Evolutionary conservation across 2,329 filamentous ascomycete species (phyloP).

Genomic region (Tricladium varicosporioides): DNA sequence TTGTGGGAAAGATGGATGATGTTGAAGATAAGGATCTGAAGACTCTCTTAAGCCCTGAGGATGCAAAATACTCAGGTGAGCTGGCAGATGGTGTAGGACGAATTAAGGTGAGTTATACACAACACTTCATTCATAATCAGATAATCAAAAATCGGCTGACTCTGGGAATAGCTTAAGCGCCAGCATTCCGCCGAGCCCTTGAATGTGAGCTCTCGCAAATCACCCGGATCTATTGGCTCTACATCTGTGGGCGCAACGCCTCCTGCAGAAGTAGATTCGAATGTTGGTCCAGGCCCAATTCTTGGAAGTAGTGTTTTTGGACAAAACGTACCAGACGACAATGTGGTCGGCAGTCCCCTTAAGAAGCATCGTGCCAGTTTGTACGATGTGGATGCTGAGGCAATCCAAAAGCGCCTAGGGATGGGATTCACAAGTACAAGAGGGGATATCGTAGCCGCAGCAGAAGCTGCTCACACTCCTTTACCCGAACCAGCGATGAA

Average conservation of each 20-base stretch:
- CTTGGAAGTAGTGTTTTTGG: conserved; percentile 41
- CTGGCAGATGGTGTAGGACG: conserved; percentile 78
- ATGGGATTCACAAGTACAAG: conserved; percentile 21
- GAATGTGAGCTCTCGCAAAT: conserved; percentile 42
- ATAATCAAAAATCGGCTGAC: conserved; percentile 24
- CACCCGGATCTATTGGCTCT: conserved; percentile 46
- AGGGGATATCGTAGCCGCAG: conserved; percentile 28
- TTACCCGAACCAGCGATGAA: conserved; percentile 23
- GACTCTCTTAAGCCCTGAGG: conserved; percentile 64
- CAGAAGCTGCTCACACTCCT: conserved; percentile 30
- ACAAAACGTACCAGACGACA: conserved; percentile 44
- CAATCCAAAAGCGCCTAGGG: conserved; percentile 28
- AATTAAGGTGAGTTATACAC: conserved; percentile 62
- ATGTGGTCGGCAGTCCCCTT: conserved; percentile 64
- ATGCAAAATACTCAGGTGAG: conserved; percentile 69
- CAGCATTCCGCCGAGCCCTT: conserved; percentile 73
- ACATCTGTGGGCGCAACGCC: conserved; percentile 41
- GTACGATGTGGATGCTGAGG: conserved; percentile 45
- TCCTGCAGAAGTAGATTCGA: conserved; percentile 37
- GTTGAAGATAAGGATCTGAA: conserved; percentile 60
- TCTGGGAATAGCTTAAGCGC: conserved; percentile 65
- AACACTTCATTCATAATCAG: no score
- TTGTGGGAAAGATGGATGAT: conserved; percentile 64
- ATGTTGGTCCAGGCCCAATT: conserved; percentile 32
- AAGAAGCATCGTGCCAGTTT: conserved; percentile 72